Evolutionary conservation across 768 basidiomycete species (phyloP).

Genomic region (Dioszegia aurantiaca): DNA sequence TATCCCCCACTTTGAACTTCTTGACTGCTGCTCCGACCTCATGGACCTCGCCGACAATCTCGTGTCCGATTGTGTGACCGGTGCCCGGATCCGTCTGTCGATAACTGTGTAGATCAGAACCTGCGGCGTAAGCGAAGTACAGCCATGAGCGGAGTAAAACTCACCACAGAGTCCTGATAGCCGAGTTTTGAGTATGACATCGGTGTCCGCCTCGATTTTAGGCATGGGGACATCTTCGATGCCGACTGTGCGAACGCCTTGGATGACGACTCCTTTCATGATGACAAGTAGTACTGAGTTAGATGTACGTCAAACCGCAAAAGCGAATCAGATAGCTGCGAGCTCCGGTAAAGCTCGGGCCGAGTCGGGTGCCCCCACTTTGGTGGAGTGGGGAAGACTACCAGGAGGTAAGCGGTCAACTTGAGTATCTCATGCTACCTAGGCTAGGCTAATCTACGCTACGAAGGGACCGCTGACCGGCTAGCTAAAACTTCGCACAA

Average conservation of each 20-base stretch:
- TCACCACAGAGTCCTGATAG: conserved; percentile 40
- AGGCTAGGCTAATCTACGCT: neutral
- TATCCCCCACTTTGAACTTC: conserved; percentile 49
- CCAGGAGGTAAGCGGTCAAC: no score
- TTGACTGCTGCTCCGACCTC: conserved; percentile 41
- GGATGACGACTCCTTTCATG: conserved; percentile 40
- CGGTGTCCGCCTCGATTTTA: conserved; percentile 20
- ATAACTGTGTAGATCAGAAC: conserved; percentile 43
- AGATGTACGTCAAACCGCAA: no score
- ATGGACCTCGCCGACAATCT: conserved; percentile 34
- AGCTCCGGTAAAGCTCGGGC: no score
- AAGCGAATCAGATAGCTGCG: no score
- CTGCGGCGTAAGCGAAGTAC: conserved; percentile 15
- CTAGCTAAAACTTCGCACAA: no score
- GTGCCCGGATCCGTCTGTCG: conserved; percentile 18
- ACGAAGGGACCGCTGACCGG: neutral
- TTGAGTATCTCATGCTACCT: neutral
- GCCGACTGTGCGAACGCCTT: conserved; percentile 20
- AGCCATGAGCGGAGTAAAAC: conserved; percentile 17
- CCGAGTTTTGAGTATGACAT: conserved; percentile 40
- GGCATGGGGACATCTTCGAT: conserved; percentile 31
- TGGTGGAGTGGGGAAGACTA: no score
- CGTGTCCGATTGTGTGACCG: conserved; percentile 42
- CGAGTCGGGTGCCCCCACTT: no score
- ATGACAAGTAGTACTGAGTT: neutral